Percentiles rank a stretch among this genome's conserved stretches.
Evolutionary conservation across 1,139 yeast genomes (phyloP).

Genomic region (Lodderomyces pseudojiufengensis): DNA sequence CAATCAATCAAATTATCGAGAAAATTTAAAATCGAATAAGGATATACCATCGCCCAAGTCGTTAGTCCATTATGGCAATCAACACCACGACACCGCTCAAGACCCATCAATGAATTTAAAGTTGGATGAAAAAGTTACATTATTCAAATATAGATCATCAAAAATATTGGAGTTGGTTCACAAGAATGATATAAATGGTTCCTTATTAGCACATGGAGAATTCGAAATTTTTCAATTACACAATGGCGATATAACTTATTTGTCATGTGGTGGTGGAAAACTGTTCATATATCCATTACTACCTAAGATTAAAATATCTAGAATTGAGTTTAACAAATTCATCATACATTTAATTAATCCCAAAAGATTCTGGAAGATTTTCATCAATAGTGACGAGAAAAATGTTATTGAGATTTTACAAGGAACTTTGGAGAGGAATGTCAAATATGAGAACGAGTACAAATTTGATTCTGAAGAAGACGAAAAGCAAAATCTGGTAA

Average conservation of each 20-base stretch:
- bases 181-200: constrained; percentile 31
- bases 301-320: constrained; percentile 55
- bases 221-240: constrained; percentile 64
- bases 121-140: constrained; percentile 35
- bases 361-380: constrained; percentile 67
- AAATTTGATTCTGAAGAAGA: too few species aligned
- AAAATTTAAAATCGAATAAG: constrained; percentile 18
- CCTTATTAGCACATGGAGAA: constrained; percentile 57
- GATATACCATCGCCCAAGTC: neutral
- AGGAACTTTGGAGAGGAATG: constrained; percentile 33
- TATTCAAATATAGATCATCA: constrained; percentile 37
- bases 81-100: too few species aligned
- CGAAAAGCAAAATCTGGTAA: too few species aligned
- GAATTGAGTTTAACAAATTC: constrained; percentile 51
- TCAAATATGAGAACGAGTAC: constrained; percentile 27
- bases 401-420: constrained; percentile 34
- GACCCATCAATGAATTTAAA: too few species aligned
- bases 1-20: constrained; percentile 32
- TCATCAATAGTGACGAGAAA: constrained; percentile 37
- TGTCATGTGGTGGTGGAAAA: constrained; percentile 49
- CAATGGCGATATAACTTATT: constrained; percentile 59
- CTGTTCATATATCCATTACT: constrained; percentile 59
- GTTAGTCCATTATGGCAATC: too few species aligned
- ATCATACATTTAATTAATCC: constrained; percentile 67
- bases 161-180: constrained; percentile 43